phyloP scores from a whole-genome alignment of 352 stramenopile species.

The Globisporangium spinosum region DNA sequence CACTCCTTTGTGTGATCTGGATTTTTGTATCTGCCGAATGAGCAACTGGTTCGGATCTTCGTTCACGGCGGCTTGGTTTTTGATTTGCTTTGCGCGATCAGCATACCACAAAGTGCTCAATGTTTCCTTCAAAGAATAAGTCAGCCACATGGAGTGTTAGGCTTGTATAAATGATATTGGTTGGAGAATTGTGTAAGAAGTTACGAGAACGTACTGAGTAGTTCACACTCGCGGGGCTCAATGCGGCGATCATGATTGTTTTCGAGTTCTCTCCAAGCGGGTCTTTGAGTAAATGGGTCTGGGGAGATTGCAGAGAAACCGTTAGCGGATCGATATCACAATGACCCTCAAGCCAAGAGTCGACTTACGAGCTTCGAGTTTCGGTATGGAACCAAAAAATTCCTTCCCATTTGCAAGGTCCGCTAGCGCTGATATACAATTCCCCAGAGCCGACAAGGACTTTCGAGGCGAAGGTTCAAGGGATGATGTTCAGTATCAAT shows the following conservation, averaged over 20 bases:
- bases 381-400: conserved; percentile 86
- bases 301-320: background rate
- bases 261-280: conserved; percentile 88
- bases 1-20: background rate
- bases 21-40: conserved; percentile 55
- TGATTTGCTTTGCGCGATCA: conserved; percentile 90
- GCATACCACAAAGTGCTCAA: conserved; percentile 89
- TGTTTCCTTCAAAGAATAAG: conserved; percentile 61
- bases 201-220: conserved; percentile 48
- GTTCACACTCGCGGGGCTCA: conserved; percentile 86
- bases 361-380: conserved; percentile 88
- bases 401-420: conserved; percentile 83
- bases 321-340: background rate
- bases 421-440: conserved; percentile 90
- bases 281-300: conserved; percentile 85
- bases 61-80: conserved; percentile 91
- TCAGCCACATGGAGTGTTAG: background rate
- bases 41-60: conserved; percentile 89
- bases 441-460: conserved; percentile 88
- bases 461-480: conserved; percentile 14
- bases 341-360: background rate
- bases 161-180: background rate
- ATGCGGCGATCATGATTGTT: conserved; percentile 89
- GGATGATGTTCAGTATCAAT: background rate
- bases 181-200: background rate